Evolutionary conservation across 2,329 filamentous ascomycete genomes (phyloP).

Genomic region (Cadophora luteo-olivacea): DNA sequence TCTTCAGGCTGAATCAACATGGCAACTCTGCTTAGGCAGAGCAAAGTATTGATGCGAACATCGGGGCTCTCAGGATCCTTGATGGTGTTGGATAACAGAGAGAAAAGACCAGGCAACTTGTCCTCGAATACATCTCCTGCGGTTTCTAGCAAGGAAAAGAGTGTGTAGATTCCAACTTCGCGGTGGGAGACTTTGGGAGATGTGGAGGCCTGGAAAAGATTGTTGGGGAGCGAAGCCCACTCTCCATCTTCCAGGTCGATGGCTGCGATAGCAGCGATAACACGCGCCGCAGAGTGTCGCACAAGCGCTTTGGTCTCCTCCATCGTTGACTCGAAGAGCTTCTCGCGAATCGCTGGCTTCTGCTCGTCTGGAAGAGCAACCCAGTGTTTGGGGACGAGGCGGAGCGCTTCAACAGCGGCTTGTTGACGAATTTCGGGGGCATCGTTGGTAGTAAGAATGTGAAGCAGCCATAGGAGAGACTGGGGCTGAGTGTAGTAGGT

Average conservation of each 20-base stretch:
- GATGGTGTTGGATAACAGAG: constrained; percentile 85
- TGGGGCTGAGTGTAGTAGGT: constrained; percentile 89
- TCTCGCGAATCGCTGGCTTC: constrained; percentile 80
- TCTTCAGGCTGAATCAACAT: constrained; percentile 90
- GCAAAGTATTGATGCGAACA: constrained; percentile 92
- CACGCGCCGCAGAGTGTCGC: constrained; percentile 85
- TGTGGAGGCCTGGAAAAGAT: constrained; percentile 80
- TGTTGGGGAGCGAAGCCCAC: constrained; percentile 81
- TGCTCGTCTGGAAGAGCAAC: constrained; percentile 72
- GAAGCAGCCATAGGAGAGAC: constrained; percentile 84
- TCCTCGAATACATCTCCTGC: constrained; percentile 85
- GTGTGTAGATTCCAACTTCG: constrained; percentile 90
- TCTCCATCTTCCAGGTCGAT: constrained; percentile 87
- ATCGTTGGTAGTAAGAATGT: constrained; percentile 83
- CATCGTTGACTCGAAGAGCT: constrained; percentile 83
- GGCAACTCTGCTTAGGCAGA: constrained; percentile 86
- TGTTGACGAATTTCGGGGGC: constrained; percentile 73
- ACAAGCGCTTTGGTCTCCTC: constrained; percentile 78
- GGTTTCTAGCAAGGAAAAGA: constrained; percentile 89
- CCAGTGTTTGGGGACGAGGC: constrained; percentile 89
- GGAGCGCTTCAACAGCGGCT: constrained; percentile 87
- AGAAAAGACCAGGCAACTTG: constrained; percentile 79
- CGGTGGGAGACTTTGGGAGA: constrained; percentile 79
- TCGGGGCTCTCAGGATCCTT: constrained; percentile 89
- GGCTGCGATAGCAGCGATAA: constrained; percentile 86